Evolutionary conservation across 108 stramenopile species (phyloP).

Genomic region (Skeletonema tropicum): DNA sequence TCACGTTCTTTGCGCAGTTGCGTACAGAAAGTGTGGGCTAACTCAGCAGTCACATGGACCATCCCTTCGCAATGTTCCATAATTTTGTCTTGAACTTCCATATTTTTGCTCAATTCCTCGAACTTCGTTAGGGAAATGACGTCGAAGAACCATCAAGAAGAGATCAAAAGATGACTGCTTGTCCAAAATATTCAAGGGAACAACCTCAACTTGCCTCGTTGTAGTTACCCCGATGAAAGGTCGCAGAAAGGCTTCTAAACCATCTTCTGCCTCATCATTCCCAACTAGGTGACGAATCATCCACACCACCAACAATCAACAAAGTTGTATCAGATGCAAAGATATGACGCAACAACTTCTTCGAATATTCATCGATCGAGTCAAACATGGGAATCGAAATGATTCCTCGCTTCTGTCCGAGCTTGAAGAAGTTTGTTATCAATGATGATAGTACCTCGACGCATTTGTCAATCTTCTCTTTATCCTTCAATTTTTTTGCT

Average conservation of each 20-base stretch:
- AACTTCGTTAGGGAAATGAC: conserved; percentile 16
- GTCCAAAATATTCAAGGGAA: conserved; percentile 12
- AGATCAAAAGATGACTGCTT: conserved; percentile 23
- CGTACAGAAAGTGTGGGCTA: conserved; percentile 25
- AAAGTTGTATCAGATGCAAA: conserved; percentile 16
- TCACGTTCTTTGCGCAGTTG: conserved; percentile 22
- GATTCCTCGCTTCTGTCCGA: conserved; percentile 18
- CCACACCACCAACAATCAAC: conserved; percentile 19
- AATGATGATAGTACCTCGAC: conserved; percentile 24
- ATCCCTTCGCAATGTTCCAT: conserved; percentile 20
- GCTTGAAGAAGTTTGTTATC: conserved; percentile 15
- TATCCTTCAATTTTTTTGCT: conserved; percentile 25
- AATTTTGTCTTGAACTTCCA: conserved; percentile 16
- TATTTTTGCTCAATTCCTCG: conserved; percentile 6
- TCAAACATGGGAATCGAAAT: conserved; percentile 26
- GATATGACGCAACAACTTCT: conserved; percentile 28
- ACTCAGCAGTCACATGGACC: conserved; percentile 21
- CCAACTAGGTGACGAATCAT: background rate
- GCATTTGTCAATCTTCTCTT: conserved; percentile 30
- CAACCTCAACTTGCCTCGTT: background rate
- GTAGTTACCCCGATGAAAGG: conserved; percentile 3
- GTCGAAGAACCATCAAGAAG: conserved; percentile 24
- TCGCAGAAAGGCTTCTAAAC: conserved; percentile 1
- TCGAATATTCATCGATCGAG: conserved; percentile 26
- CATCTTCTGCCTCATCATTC: conserved; percentile 6